These are phyloP conservation scores for Acidiella bohemica DNA, from an alignment of 495 filamentous ascomycete genomes.

Conservation along the genomic window DNA sequence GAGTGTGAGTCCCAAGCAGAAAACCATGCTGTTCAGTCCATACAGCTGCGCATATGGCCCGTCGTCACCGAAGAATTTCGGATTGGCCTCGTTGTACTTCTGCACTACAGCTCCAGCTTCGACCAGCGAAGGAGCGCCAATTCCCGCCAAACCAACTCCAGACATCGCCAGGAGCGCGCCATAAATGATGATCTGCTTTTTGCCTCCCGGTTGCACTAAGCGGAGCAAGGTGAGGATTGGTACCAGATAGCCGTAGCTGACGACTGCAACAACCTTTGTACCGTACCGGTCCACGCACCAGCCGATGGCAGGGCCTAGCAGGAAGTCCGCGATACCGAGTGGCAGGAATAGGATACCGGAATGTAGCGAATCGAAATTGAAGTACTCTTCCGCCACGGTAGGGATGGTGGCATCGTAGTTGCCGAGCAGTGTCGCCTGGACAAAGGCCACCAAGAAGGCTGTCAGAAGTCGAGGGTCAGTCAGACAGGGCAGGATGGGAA, in stretches of 20 bases:
- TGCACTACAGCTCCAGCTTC: constrained; percentile 28
- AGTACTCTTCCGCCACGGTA: constrained; percentile 37
- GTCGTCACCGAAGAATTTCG: constrained; percentile 32
- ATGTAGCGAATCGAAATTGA: constrained; percentile 41
- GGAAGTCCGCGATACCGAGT: constrained; percentile 36
- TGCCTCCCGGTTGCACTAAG: constrained; percentile 30
- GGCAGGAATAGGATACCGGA: constrained; percentile 49
- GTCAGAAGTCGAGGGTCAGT: constrained; percentile 33
- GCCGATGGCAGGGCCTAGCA: constrained; percentile 40
- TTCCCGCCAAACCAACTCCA: constrained; percentile 36
- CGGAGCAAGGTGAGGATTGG: constrained; percentile 40
- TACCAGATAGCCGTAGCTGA: constrained; percentile 37
- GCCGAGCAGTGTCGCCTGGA: constrained; percentile 38
- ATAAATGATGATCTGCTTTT: constrained; percentile 31
- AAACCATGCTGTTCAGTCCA: constrained; percentile 41
- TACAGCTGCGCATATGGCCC: constrained; percentile 47
- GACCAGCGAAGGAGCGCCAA: constrained; percentile 33
- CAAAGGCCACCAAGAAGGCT: constrained; percentile 35
- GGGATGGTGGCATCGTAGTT: constrained; percentile 45
- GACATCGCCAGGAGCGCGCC: constrained; percentile 36
- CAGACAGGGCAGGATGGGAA: constrained; percentile 38
- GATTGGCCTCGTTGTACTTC: constrained; percentile 31
- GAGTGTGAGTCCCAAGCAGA: constrained; percentile 37
- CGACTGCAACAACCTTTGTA: constrained; percentile 34
- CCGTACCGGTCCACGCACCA: constrained; percentile 40